phyloP scores from a whole-genome alignment of 2,329 filamentous ascomycete species.

The Pyrenochaeta sp. region DNA sequence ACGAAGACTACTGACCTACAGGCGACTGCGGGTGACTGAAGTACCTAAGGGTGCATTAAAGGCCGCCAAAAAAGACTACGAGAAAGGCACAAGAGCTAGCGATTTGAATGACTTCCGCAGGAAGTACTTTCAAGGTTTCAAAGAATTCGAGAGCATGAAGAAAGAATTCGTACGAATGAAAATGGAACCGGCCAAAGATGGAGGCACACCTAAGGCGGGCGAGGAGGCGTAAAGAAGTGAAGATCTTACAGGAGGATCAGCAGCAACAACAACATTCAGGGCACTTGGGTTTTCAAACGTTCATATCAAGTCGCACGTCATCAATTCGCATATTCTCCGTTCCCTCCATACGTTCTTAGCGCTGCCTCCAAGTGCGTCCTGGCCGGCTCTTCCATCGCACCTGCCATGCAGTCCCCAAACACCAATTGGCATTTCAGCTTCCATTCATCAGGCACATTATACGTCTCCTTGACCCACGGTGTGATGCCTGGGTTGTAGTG shows the following conservation, averaged over 20 bases:
- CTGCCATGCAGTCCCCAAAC: conserved; percentile 44
- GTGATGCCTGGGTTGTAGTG: conserved; percentile 40
- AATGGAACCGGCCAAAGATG: background rate
- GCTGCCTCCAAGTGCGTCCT: conserved; percentile 39
- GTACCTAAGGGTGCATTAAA: conserved; percentile 52
- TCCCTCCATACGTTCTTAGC: conserved; percentile 34
- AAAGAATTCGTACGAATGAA: conserved; percentile 40
- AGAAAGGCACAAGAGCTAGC: conserved; percentile 64
- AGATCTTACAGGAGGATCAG: no score
- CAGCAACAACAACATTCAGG: no score
- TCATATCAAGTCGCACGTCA: background rate
- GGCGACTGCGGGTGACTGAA: conserved; percentile 68
- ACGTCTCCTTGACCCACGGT: conserved; percentile 30
- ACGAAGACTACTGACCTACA: conserved; percentile 85
- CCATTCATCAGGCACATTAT: conserved; percentile 32
- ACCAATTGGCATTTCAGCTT: conserved; percentile 34
- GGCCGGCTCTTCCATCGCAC: conserved; percentile 31
- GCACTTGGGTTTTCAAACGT: no score
- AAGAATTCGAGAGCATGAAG: conserved; percentile 42
- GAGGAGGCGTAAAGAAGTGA: no score
- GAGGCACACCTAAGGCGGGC: no score
- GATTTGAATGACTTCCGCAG: conserved; percentile 74
- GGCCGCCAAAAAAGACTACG: conserved; percentile 41
- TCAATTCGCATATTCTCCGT: background rate
- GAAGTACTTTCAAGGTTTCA: conserved; percentile 58